Base-by-base conservation (phyloP, 768 basidiomycete species). In the Tricholoma matsutake region DNA sequence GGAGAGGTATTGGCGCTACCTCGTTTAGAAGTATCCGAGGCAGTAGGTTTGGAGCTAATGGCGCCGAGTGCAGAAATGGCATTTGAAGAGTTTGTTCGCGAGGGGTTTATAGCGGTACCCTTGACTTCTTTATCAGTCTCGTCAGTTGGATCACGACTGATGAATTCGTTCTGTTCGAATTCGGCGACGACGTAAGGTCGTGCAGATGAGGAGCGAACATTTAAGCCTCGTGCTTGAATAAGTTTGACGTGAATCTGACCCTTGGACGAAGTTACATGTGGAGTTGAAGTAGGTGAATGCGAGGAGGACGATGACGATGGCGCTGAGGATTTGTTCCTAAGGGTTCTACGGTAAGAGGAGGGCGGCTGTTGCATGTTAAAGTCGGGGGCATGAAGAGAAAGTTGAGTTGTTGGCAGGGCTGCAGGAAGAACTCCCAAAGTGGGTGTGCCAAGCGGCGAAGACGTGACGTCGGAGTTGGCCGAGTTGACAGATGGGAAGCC, bases 161-260 rank as follows among this genome's bases (percentile, higher is more conserved):
- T 88, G 71, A 98, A 99, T 76, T 99, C 97, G 82, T 94, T 98
- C 76, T 98, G 92, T 79, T 99, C 97, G 75, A 98, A 99, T 75
- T 95, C 91, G 66, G 96, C 95, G 72, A 98, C 96, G 67, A 95
- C 92, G 73, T 99, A 98, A 16, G 95, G 92, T 0, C 86, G 81
- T 3, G 91, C 86, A 63, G 79, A 72, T 45, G 82, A 68, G 13
- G 86, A 82, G 47, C 81, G 81, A 56, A 94, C 88, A 64, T 87
- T 87, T 72, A 99, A 88, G 9, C 83, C 85, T 53, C 93, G 85
- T 11, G 93, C 97, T 65, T 89, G 87, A 74, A 99, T 94, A 71
- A 99, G 86, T 76, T 98, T 98, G 76, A 99, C 90, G 68, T 93
- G 92, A 58, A 99, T 89, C 76, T 95, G 94, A 62, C 91, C 91